A percentile compares a stretch with the other conserved stretches of the same genome.
Conservation (phyloP, 2,329 filamentous ascomycete genomes). For the Alternaria gaisen region DNA sequence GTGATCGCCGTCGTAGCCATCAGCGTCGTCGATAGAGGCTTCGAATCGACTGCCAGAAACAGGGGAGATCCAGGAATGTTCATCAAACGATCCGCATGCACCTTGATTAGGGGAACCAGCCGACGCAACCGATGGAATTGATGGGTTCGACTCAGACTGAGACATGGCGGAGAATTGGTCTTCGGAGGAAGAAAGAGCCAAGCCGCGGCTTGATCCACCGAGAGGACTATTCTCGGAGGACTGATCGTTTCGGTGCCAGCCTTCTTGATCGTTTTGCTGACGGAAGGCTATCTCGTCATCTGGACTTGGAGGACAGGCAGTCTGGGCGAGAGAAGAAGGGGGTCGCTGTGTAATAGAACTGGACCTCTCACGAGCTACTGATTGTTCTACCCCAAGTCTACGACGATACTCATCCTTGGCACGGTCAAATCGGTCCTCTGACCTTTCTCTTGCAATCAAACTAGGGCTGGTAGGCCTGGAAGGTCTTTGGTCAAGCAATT, state of each 20-base stretch:
- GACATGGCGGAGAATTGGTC: conserved; percentile 59
- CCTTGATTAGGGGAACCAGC: conserved; percentile 56
- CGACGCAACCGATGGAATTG: conserved; percentile 61
- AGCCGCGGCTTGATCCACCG: conserved; percentile 35
- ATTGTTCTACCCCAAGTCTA: conserved; percentile 45
- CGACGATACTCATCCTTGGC: conserved; percentile 52
- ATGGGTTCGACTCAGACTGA: conserved; percentile 61
- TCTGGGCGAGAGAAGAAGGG: conserved; percentile 41
- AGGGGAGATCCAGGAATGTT: conserved; percentile 31
- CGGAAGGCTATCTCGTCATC: conserved; percentile 52
- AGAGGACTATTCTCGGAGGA: conserved; percentile 55
- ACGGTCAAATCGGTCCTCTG: conserved; percentile 46
- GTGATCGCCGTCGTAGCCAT: conserved; percentile 53
- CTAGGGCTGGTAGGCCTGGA: conserved; percentile 16
- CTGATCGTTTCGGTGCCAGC: conserved; percentile 39
- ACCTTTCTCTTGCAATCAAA: conserved; percentile 31
- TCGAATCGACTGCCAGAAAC: conserved; percentile 41
- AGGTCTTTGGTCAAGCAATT: conserved; percentile 9
- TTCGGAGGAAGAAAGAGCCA: conserved; percentile 59
- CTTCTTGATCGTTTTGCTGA: conserved; percentile 41
- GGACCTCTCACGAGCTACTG: conserved; percentile 37
- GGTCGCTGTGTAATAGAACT: conserved; percentile 35
- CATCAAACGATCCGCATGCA: conserved; percentile 36
- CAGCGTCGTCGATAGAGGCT: conserved; percentile 42
- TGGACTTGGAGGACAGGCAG: conserved; percentile 58